phyloP scores from a whole-genome alignment of 1,284 basidiomycete species.

The Cryptococcus floricola region DNA sequence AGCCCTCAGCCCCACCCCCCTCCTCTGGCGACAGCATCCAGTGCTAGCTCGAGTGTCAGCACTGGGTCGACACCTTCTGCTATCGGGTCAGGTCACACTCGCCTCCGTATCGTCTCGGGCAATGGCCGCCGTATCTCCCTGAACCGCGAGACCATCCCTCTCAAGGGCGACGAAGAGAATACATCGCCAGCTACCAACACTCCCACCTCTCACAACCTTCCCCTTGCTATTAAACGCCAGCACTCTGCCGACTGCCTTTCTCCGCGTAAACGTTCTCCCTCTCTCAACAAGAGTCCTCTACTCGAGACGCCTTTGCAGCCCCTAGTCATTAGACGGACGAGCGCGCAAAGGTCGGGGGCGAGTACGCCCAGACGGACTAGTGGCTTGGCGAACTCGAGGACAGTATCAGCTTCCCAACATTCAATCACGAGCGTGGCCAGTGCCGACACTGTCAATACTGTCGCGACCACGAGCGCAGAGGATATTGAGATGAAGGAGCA shows the following conservation, averaged over 20 bases:
- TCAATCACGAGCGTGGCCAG: conserved; percentile 5
- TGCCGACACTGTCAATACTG: not conserved
- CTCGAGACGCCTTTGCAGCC: not conserved
- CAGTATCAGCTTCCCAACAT: conserved; percentile 12
- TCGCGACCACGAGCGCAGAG: not conserved
- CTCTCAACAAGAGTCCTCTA: conserved; percentile 3
- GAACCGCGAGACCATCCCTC: conserved; percentile 32
- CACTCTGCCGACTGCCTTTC: conserved; percentile 35
- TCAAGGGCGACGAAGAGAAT: conserved; percentile 29
- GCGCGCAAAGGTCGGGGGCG: too few species aligned
- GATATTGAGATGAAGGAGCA: conserved; percentile 14
- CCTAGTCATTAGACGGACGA: not conserved
- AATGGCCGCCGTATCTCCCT: conserved; percentile 30
- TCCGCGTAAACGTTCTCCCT: conserved; percentile 38
- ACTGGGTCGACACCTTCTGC: conserved; percentile 2
- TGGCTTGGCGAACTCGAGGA: conserved; percentile 14
- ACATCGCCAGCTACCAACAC: conserved; percentile 6
- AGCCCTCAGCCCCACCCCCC: conserved; percentile 3
- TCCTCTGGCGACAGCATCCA: not conserved
- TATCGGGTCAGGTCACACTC: conserved; percentile 32
- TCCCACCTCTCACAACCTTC: not conserved
- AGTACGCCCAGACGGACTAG: conserved; percentile 10
- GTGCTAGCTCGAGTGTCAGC: not conserved
- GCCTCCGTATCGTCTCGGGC: conserved; percentile 34
- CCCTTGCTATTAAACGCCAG: conserved; percentile 32